Evolutionary conservation across 352 stramenopile species (phyloP).

Genomic region (Phytophthora colocasiae): DNA sequence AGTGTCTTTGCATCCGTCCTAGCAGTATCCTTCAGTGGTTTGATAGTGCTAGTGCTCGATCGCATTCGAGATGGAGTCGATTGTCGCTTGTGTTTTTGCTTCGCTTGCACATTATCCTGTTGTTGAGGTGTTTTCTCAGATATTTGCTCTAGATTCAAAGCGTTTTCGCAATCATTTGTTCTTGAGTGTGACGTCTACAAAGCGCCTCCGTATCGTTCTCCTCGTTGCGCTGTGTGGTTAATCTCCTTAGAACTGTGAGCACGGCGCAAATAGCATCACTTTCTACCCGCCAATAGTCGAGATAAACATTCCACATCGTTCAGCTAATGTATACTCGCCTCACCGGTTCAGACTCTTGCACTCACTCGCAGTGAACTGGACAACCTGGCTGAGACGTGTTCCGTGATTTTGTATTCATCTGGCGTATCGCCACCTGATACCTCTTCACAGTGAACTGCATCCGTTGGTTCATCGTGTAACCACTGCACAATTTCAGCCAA

Average conservation of each 20-base stretch:
- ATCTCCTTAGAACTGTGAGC: constrained; percentile 50
- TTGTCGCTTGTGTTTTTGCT: constrained; percentile 14
- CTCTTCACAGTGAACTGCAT: not conserved
- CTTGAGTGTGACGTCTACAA: constrained; percentile 1
- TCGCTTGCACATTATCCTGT: not conserved
- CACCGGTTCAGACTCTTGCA: constrained; percentile 45
- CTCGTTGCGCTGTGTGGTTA: constrained; percentile 20
- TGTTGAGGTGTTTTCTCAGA: not conserved
- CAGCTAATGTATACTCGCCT: constrained; percentile 59
- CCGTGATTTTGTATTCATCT: constrained; percentile 1
- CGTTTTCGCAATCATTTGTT: constrained; percentile 22
- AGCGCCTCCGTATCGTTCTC: constrained; percentile 5
- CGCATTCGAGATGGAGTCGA: constrained; percentile 11
- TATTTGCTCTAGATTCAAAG: constrained; percentile 7
- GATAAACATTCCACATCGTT: constrained; percentile 50
- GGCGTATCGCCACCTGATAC: constrained; percentile 5
- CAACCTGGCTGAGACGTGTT: constrained; percentile 40
- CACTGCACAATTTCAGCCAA: constrained; percentile 56
- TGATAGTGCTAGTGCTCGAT: not conserved
- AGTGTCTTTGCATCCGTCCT: not conserved
- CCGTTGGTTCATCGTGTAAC: constrained; percentile 22
- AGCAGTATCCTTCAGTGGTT: not conserved
- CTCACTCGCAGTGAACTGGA: constrained; percentile 51
- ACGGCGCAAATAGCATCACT: constrained; percentile 52
- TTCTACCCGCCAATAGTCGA: constrained; percentile 46